A percentile compares a stretch with the other conserved stretches of the same genome.
These are phyloP conservation scores for Nigrograna mackinnonii DNA, from an alignment of 2,329 filamentous ascomycete species.

Conservation along the genomic window DNA sequence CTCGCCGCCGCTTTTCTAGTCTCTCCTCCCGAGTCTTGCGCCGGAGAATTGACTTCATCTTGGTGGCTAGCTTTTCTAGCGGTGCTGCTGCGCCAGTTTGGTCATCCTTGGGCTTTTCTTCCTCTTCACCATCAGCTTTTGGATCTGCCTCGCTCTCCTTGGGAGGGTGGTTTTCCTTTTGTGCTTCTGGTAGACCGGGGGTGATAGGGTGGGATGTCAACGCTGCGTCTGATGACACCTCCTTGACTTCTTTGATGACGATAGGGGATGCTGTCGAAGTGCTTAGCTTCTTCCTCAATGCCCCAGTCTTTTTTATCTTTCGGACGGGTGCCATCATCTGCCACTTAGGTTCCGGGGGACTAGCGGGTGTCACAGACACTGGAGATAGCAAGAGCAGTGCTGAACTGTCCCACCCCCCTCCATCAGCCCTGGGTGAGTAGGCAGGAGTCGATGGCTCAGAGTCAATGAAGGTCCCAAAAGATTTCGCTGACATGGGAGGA, in stretches of 20 bases:
- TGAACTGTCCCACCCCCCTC: conserved; percentile 27
- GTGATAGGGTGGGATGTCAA: conserved; percentile 20
- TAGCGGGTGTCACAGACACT: conserved; percentile 15
- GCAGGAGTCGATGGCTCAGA: conserved; percentile 42
- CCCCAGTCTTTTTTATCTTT: background rate
- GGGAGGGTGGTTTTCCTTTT: conserved; percentile 18
- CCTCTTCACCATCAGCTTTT: conserved; percentile 8
- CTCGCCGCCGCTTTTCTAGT: conserved; percentile 22
- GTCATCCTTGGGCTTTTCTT: conserved; percentile 8
- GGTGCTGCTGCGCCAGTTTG: conserved; percentile 17
- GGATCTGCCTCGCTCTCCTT: conserved; percentile 7
- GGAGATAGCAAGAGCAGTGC: conserved; percentile 31
- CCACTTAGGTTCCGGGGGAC: conserved; percentile 34
- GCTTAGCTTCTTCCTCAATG: background rate
- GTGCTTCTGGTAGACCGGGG: conserved; percentile 10
- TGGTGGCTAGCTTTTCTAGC: conserved; percentile 30
- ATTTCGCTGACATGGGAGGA: conserved; percentile 39
- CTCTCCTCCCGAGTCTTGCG: conserved; percentile 28
- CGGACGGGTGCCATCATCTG: conserved; percentile 25
- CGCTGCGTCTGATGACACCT: conserved; percentile 3
- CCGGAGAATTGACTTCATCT: conserved; percentile 33
- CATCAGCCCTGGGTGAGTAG: conserved; percentile 31
- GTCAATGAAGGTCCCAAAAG: conserved; percentile 40
- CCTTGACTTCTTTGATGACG: background rate
- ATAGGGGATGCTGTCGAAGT: conserved; percentile 1